Conservation (phyloP, 2,329 filamentous ascomycete species). For the Aspergillus ochraceoroseus region DNA sequence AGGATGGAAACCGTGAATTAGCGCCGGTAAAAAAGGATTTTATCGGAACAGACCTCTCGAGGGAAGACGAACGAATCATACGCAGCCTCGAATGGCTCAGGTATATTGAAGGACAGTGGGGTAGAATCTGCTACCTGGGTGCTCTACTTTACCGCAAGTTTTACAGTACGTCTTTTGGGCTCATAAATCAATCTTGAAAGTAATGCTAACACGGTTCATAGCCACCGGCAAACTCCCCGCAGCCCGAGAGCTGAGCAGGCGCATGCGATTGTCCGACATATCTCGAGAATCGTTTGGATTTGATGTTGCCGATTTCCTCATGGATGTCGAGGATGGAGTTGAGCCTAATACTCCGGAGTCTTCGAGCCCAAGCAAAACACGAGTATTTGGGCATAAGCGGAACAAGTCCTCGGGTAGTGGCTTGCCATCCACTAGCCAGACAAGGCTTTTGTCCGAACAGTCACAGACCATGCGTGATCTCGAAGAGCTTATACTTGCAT, state of each 20-base stretch:
- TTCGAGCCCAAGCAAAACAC: conserved; percentile 33
- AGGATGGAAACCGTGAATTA: conserved; percentile 49
- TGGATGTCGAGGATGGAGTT: conserved; percentile 21
- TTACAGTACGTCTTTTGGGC: conserved; percentile 60
- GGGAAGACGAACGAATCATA: conserved; percentile 67
- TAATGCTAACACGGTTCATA: conserved; percentile 9
- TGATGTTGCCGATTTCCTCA: conserved; percentile 31
- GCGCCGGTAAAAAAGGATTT: conserved; percentile 66
- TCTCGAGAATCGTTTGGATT: conserved; percentile 40
- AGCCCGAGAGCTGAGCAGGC: conserved; percentile 51
- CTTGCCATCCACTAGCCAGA: conserved; percentile 23
- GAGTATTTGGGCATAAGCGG: conserved; percentile 28
- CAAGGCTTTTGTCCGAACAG: conserved; percentile 36
- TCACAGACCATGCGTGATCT: conserved; percentile 64
- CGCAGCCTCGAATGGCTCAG: conserved; percentile 80
- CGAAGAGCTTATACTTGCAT: conserved; percentile 60
- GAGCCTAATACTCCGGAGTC: conserved; percentile 27
- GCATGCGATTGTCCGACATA: conserved; percentile 49
- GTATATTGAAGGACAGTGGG: conserved; percentile 67
- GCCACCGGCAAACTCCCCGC: conserved; percentile 47
- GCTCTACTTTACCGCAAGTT: conserved; percentile 76
- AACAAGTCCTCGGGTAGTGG: conserved; percentile 28
- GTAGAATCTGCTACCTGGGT: conserved; percentile 63
- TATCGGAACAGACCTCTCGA: conserved; percentile 57
- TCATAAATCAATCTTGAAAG: conserved; percentile 15